A percentile compares a stretch with the other conserved stretches of the same genome.
These are phyloP conservation scores for Penicillium roqueforti DNA, from an alignment of 495 filamentous ascomycete genomes.

Conservation along the genomic window DNA sequence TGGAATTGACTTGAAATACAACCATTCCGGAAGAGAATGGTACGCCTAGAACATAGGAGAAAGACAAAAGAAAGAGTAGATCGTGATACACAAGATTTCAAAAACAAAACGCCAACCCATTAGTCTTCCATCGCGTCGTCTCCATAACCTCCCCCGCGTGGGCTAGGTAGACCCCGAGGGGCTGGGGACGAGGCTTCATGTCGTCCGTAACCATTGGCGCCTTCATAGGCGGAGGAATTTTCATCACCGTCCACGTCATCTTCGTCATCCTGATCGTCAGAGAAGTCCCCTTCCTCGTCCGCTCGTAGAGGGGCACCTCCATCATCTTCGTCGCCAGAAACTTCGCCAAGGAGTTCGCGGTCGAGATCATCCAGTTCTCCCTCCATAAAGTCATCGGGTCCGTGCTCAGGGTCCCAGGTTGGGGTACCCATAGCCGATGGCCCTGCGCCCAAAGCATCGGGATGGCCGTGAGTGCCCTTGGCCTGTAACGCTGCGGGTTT, in stretches of 20 bases:
- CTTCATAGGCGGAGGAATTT: slow-evolving; percentile 41
- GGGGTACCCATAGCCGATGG: slow-evolving; percentile 19
- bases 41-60: neutral
- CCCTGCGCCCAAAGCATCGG: slow-evolving; percentile 16
- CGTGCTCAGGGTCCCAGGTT: slow-evolving; percentile 22
- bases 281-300: slow-evolving; percentile 27
- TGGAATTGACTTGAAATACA: neutral
- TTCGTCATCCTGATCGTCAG: slow-evolving; percentile 28
- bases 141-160: slow-evolving; percentile 21
- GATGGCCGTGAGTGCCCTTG: slow-evolving; percentile 32
- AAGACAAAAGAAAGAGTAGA: slow-evolving; percentile 7
- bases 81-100: slow-evolving; percentile 7
- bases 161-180: slow-evolving; percentile 13
- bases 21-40: neutral
- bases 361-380: slow-evolving; percentile 51
- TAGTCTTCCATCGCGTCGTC: slow-evolving; percentile 36
- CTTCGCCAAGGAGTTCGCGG: slow-evolving; percentile 49
- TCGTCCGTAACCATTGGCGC: slow-evolving; percentile 36
- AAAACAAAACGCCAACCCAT: slow-evolving; percentile 12
- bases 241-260: slow-evolving; percentile 40
- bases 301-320: slow-evolving; percentile 13
- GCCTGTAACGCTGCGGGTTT: slow-evolving; percentile 25
- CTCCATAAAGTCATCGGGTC: slow-evolving; percentile 31
- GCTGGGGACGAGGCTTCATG: slow-evolving; percentile 37
- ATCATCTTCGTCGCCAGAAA: slow-evolving; percentile 41